Percentiles rank a stretch among this genome's conserved stretches.
Conservation (phyloP, 2,329 filamentous ascomycete species). For the Lojkania enalia region DNA sequence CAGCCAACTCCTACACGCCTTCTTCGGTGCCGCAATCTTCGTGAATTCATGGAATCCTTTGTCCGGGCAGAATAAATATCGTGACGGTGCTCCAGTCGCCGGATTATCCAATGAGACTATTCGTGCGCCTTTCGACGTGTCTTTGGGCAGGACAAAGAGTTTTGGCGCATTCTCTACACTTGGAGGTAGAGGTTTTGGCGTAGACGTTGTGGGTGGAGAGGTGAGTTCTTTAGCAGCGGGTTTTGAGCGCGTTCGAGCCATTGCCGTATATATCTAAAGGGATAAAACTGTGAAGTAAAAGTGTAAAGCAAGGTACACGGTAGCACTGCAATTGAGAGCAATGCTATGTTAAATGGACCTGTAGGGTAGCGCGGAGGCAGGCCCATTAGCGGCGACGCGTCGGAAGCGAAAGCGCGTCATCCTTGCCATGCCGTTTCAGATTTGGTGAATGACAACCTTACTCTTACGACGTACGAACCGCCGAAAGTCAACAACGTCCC, state of each 20-base stretch:
- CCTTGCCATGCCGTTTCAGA: conserved; percentile 34
- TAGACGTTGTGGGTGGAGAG: conserved; percentile 10
- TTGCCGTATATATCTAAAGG: conserved; percentile 15
- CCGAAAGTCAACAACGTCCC: conserved; percentile 4
- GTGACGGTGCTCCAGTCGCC: conserved; percentile 49
- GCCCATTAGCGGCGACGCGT: conserved; percentile 22
- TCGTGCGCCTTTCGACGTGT: conserved; percentile 55
- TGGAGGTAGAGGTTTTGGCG: conserved; percentile 37
- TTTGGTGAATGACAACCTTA: conserved; percentile 29
- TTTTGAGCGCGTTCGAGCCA: conserved; percentile 44
- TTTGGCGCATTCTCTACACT: conserved; percentile 51
- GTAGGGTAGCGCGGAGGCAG: background rate
- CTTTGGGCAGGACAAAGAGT: conserved; percentile 61
- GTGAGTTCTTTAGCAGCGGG: conserved; percentile 30
- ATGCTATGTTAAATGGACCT: background rate
- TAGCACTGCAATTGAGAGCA: conserved; percentile 5
- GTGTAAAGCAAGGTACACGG: conserved; percentile 1
- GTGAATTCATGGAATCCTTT: conserved; percentile 66
- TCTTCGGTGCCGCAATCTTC: conserved; percentile 55
- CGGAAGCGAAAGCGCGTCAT: conserved; percentile 26
- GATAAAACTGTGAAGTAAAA: background rate
- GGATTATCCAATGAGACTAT: conserved; percentile 62
- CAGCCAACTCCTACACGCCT: conserved; percentile 59
- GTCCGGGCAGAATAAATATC: conserved; percentile 63
- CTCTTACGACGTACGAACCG: conserved; percentile 22